These are phyloP conservation scores for Xylaria sp. DNA, from an alignment of 2,329 filamentous ascomycete genomes.

Conservation along the genomic window DNA sequence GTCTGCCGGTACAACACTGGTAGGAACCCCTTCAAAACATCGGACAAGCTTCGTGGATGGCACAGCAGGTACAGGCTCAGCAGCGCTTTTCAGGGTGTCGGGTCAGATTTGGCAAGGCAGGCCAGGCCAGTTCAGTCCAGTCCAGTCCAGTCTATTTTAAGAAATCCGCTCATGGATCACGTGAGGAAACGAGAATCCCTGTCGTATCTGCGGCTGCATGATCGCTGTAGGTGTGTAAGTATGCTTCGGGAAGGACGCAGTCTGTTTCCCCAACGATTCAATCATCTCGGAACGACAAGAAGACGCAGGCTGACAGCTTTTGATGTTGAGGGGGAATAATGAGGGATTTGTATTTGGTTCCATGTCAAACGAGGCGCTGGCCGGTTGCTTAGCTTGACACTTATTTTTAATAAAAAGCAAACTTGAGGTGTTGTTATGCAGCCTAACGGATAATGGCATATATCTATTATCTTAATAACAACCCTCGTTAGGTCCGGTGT, in stretches of 20 bases:
- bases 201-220: constrained; percentile 5
- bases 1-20: constrained; percentile 2
- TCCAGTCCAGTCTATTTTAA: no score
- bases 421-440: neutral
- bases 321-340: neutral
- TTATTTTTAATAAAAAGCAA: constrained; percentile 23
- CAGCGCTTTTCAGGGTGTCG: constrained; percentile 21
- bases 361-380: constrained; percentile 1
- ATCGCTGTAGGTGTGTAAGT: neutral
- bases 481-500: no score
- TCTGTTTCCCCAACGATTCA: neutral
- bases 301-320: neutral
- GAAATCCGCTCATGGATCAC: constrained; percentile 17
- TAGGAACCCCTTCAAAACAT: constrained; percentile 8
- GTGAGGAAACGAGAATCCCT: constrained; percentile 25
- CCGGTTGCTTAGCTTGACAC: constrained; percentile 12
- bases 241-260: constrained; percentile 4
- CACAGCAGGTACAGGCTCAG: constrained; percentile 16
- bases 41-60: constrained; percentile 14
- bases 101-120: constrained; percentile 26
- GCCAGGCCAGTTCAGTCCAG: no score
- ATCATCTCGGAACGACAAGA: neutral
- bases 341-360: constrained; percentile 3
- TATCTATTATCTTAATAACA: neutral
- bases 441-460: neutral